These are phyloP conservation scores for Gaultheria prostrata DNA, from an alignment of 148 eudicot genomes.

Conservation along the genomic window DNA sequence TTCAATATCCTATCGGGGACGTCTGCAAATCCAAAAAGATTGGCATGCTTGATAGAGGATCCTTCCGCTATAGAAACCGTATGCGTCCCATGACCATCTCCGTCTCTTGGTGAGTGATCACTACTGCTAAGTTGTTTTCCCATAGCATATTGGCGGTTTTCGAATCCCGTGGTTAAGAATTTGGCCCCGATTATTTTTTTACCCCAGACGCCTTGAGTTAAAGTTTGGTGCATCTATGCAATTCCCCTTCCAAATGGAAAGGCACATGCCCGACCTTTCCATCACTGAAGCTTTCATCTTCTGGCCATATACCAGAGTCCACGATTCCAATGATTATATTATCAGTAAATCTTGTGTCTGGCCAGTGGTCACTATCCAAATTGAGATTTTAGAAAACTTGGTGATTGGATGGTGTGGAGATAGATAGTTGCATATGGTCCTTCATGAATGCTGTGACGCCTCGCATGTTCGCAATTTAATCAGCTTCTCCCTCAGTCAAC, in stretches of 20 bases:
- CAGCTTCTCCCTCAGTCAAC: too few species aligned
- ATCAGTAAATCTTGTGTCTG: too few species aligned
- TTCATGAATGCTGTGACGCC: too few species aligned
- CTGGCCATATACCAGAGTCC: too few species aligned
- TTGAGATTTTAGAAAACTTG: too few species aligned
- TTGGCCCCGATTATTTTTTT: not conserved
- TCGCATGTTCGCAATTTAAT: too few species aligned
- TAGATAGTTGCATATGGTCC: too few species aligned
- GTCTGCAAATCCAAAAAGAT: not conserved
- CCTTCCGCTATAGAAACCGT: not conserved
- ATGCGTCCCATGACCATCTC: not conserved
- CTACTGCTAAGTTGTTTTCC: not conserved
- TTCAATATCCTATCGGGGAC: not conserved
- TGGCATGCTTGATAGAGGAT: not conserved
- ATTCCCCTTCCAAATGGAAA: not conserved
- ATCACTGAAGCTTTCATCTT: not conserved
- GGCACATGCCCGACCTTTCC: too few species aligned
- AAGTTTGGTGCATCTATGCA: not conserved
- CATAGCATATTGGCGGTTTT: not conserved
- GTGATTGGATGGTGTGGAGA: too few species aligned
- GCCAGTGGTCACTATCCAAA: too few species aligned
- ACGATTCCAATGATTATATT: too few species aligned
- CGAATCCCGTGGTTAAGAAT: not conserved
- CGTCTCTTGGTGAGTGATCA: not conserved
- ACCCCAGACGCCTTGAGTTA: not conserved